Percentiles rank a stretch among this genome's conserved stretches.
Evolutionary conservation across 257 asterid species (phyloP).

Genomic region (Plantago ovata): DNA sequence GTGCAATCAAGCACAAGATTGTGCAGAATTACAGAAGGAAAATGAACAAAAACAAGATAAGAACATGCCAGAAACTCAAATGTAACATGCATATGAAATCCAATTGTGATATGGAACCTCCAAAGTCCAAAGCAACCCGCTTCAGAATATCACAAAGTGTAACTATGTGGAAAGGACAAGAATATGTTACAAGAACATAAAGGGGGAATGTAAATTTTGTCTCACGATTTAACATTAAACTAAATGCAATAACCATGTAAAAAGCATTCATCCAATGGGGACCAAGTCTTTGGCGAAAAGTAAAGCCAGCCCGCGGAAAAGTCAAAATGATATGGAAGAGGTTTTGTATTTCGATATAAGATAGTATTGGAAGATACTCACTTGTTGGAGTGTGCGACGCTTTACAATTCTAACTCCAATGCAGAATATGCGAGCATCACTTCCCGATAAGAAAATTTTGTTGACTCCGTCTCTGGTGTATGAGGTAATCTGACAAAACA

Average conservation of each 20-base stretch:
- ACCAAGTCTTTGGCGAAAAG: no score
- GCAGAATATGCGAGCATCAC: constrained; percentile 90
- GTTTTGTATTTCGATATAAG: not conserved
- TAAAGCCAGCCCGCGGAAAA: no score
- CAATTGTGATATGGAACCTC: not conserved
- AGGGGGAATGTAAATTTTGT: not conserved
- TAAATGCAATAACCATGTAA: not conserved
- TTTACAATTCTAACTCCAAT: constrained; percentile 90
- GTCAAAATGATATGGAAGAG: no score
- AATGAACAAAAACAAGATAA: constrained; percentile 10
- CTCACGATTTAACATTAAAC: not conserved
- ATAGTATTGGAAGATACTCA: constrained; percentile 23
- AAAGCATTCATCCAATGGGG: no score
- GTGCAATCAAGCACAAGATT: no score
- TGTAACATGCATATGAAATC: not conserved
- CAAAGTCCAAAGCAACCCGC: not conserved
- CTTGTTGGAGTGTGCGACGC: constrained; percentile 84
- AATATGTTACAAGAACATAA: no score
- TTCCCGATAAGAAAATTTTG: constrained; percentile 74
- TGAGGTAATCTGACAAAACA: constrained; percentile 67
- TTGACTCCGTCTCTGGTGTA: constrained; percentile 92
- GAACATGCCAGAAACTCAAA: not conserved
- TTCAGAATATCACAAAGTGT: not conserved
- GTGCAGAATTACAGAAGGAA: constrained; percentile 3
- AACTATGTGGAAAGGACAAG: not conserved